phyloP scores from a whole-genome alignment of 345 rosid species.

The Hevea brasiliensis region DNA sequence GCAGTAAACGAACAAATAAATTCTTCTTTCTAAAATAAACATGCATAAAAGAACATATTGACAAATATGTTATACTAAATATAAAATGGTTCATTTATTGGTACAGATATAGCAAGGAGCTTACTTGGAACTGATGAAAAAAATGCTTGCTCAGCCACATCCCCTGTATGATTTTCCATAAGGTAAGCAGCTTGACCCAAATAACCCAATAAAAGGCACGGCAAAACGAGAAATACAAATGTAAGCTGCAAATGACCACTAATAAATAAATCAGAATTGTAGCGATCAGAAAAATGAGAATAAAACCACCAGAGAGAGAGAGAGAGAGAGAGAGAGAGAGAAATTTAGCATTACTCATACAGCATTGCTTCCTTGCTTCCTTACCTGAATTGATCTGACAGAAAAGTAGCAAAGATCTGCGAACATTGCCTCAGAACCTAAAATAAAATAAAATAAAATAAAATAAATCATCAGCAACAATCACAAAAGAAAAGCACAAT shows the following conservation, averaged over 20 bases:
- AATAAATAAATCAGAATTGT: slow-evolving; percentile 37
- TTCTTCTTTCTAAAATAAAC: not conserved
- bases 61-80: not conserved
- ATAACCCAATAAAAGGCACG: slow-evolving; percentile 95
- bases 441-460: slow-evolving; percentile 31
- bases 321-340: not conserved
- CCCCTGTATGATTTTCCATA: slow-evolving; percentile 52
- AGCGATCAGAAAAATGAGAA: slow-evolving; percentile 14
- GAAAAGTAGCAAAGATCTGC: slow-evolving; percentile 99
- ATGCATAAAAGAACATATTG: not conserved
- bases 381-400: slow-evolving; percentile 95
- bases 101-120: slow-evolving; percentile 24
- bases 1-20: not conserved
- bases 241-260: slow-evolving; percentile 81
- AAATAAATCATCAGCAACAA: slow-evolving; percentile 23
- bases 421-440: slow-evolving; percentile 99
- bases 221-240: slow-evolving; percentile 88
- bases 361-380: slow-evolving; percentile 24
- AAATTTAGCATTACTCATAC: slow-evolving; percentile 9
- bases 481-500: slow-evolving; percentile 1
- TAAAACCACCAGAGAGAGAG: slow-evolving; percentile 8
- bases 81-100: slow-evolving; percentile 1
- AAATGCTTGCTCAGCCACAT: slow-evolving; percentile 60
- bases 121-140: slow-evolving; percentile 92
- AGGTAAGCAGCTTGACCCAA: slow-evolving; percentile 99